Conservation (phyloP, 1,284 basidiomycete species). For the Vanrija pseudolonga region DNA sequence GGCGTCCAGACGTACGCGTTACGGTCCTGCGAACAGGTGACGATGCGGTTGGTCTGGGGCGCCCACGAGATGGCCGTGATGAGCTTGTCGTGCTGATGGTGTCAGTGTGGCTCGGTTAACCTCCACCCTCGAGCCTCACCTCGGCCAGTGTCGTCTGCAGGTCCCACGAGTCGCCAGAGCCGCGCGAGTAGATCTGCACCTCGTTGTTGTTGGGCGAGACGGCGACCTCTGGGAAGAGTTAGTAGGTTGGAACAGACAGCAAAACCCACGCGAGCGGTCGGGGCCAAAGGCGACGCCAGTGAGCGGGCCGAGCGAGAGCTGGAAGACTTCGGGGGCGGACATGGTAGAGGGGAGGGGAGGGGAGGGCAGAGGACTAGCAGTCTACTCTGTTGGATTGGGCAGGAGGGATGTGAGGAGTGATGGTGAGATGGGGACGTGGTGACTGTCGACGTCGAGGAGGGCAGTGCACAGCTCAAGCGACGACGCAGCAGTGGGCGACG, state of each 20-base stretch:
- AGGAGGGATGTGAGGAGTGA: background rate
- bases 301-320: slow-evolving; percentile 75
- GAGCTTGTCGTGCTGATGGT: slow-evolving; percentile 85
- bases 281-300: slow-evolving; percentile 90
- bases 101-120: background rate
- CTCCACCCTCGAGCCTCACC: slow-evolving; percentile 54
- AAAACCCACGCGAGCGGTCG: slow-evolving; percentile 71
- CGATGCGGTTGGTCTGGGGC: slow-evolving; percentile 90
- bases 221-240: slow-evolving; percentile 66
- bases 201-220: slow-evolving; percentile 88
- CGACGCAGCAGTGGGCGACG: background rate
- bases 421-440: background rate
- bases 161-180: slow-evolving; percentile 66
- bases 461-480: background rate
- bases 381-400: slow-evolving; percentile 28
- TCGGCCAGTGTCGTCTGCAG: slow-evolving; percentile 77
- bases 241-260: background rate
- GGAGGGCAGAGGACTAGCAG: slow-evolving; percentile 40
- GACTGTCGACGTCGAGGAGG: background rate
- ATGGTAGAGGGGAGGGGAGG: slow-evolving; percentile 64
- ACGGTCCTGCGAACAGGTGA: slow-evolving; percentile 95
- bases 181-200: slow-evolving; percentile 72
- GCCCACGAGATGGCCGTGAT: slow-evolving; percentile 99
- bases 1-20: slow-evolving; percentile 99
- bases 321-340: slow-evolving; percentile 71